Conservation (phyloP, 257 asterid genomes). For the Scutellaria barbata region DNA sequence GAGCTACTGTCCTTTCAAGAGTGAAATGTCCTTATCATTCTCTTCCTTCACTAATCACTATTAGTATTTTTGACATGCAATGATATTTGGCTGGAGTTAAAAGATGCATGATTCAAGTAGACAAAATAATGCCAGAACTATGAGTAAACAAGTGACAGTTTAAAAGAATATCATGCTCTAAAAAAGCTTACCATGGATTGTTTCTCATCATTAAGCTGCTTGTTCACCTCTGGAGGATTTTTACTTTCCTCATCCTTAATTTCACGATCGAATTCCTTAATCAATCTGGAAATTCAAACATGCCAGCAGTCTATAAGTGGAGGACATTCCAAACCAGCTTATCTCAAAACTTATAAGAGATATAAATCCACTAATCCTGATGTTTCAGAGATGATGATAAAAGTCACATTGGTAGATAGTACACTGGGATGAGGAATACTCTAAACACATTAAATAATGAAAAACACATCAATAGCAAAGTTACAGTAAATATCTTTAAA, state of each 20-base stretch:
- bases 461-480: constrained; percentile 6
- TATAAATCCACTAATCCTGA: constrained; percentile 28
- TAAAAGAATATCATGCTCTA: constrained; percentile 10
- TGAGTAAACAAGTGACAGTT: constrained; percentile 11
- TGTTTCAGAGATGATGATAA: constrained; percentile 24
- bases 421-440: no score
- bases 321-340: constrained; percentile 26
- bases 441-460: no score
- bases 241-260: constrained; percentile 90
- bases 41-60: constrained; percentile 2
- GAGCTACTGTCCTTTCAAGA: neutral
- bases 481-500: constrained; percentile 10
- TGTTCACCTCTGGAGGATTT: constrained; percentile 75
- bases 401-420: neutral
- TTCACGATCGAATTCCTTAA: constrained; percentile 96
- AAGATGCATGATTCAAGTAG: constrained; percentile 3
- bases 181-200: constrained; percentile 76
- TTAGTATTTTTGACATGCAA: neutral
- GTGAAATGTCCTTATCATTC: neutral
- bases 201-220: constrained; percentile 93
- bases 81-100: constrained; percentile 15
- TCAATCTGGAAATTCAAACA: constrained; percentile 55
- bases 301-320: constrained; percentile 20
- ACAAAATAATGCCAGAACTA: neutral
- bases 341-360: constrained; percentile 5